These are phyloP conservation scores for Talaromyces verruculosus DNA, from an alignment of 2,329 filamentous ascomycete species.

Conservation along the genomic window DNA sequence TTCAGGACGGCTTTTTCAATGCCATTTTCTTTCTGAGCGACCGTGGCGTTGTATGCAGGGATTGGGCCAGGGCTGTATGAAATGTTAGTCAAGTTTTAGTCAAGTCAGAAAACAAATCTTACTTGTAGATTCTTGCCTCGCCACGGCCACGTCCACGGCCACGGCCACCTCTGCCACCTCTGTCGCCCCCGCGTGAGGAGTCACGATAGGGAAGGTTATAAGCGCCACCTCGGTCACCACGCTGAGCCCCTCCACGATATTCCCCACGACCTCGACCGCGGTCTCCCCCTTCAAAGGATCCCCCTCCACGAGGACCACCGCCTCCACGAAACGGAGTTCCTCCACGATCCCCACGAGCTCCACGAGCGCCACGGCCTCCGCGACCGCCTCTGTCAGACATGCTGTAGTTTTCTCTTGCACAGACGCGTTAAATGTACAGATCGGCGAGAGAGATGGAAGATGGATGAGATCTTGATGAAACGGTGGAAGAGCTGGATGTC, in stretches of 20 bases:
- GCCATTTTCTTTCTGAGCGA: constrained; percentile 12
- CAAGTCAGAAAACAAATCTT: constrained; percentile 6
- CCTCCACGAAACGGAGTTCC: constrained; percentile 2
- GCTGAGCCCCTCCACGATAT: constrained; percentile 6
- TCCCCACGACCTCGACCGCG: constrained; percentile 26
- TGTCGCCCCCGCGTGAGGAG: not conserved
- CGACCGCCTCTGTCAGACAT: constrained; percentile 1
- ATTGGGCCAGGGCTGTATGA: not conserved
- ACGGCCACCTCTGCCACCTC: not conserved
- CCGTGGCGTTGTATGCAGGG: not conserved
- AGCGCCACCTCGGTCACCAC: not conserved
- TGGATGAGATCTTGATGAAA: not conserved
- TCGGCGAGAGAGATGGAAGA: not conserved
- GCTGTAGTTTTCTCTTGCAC: too few relatives aligned
- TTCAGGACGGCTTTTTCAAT: constrained; percentile 12
- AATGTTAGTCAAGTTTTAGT: not conserved
- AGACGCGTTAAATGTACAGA: not conserved
- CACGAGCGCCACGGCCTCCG: not conserved
- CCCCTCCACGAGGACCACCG: constrained; percentile 11
- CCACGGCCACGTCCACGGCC: constrained; percentile 25
- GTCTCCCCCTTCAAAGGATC: not conserved
- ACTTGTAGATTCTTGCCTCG: constrained; percentile 23
- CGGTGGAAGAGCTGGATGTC: not conserved
- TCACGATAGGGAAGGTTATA: not conserved
- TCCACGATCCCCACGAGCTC: not conserved